These are phyloP conservation scores for Sporothrix brunneoviolacea DNA, from an alignment of 2,329 filamentous ascomycete genomes.

Conservation along the genomic window DNA sequence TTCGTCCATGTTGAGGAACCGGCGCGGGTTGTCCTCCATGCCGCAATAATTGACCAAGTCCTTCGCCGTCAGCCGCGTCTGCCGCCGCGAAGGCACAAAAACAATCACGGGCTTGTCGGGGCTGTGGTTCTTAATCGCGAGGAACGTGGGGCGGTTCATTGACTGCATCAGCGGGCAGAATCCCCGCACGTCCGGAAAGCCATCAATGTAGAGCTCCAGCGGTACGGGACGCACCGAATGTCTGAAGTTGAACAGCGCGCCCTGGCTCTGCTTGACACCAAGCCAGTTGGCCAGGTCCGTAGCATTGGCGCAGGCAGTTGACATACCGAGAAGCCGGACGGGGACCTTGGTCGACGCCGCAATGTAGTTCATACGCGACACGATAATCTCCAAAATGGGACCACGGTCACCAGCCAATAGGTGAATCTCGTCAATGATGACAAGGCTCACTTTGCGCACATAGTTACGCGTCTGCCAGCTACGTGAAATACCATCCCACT, in stretches of 20 bases:
- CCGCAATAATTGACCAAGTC: constrained; percentile 96
- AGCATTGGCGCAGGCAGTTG: constrained; percentile 94
- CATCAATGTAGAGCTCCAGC: constrained; percentile 93
- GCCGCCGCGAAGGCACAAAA: constrained; percentile 89
- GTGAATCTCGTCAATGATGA: constrained; percentile 98
- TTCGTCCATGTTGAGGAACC: constrained; percentile 90
- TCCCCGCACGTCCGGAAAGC: constrained; percentile 87
- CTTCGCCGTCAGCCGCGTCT: constrained; percentile 90
- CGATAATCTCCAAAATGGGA: constrained; percentile 97
- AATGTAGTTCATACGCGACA: constrained; percentile 94
- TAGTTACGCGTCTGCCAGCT: constrained; percentile 98
- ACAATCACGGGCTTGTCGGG: constrained; percentile 97
- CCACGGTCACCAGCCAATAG: constrained; percentile 92
- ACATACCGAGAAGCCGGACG: constrained; percentile 95
- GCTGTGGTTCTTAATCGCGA: constrained; percentile 94
- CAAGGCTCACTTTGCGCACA: constrained; percentile 86
- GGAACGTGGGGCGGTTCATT: constrained; percentile 95
- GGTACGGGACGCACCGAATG: constrained; percentile 96
- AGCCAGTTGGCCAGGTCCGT: constrained; percentile 93
- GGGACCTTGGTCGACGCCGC: constrained; percentile 85
- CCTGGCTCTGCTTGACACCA: constrained; percentile 69
- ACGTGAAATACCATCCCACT: constrained; percentile 98
- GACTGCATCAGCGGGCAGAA: constrained; percentile 98
- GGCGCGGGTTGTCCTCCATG: constrained; percentile 94
- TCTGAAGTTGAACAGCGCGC: constrained; percentile 87